Percentiles rank a stretch among this genome's conserved stretches.
Conservation (phyloP, 164 flowering plant genomes). For the Pachysandra terminalis region DNA sequence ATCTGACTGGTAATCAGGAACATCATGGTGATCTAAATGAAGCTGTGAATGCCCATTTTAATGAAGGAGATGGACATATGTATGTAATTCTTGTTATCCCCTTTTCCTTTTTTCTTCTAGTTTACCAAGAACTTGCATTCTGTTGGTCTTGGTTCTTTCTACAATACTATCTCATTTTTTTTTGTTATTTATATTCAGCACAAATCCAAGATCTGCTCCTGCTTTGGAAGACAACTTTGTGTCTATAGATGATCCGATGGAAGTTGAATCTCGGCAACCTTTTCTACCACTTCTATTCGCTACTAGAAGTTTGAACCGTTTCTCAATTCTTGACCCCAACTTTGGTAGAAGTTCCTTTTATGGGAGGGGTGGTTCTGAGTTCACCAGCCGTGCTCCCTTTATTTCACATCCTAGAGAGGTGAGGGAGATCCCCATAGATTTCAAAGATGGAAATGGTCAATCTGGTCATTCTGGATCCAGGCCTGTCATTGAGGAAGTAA, state of each 20-base stretch:
- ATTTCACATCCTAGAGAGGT: conserved; percentile 88
- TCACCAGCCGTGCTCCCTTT: conserved; percentile 35
- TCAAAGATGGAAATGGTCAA: conserved; percentile 52
- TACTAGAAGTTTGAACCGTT: conserved; percentile 41
- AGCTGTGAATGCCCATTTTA: conserved; percentile 84
- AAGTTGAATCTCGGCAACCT: conserved; percentile 25
- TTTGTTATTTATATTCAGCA: conserved; percentile 28
- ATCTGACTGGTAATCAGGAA: conserved; percentile 42
- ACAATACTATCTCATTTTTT: too few species aligned
- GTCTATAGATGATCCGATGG: conserved; percentile 74
- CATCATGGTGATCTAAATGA: conserved; percentile 82
- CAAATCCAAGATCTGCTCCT: conserved; percentile 30
- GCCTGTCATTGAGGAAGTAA: conserved; percentile 69
- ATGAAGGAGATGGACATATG: conserved; percentile 62
- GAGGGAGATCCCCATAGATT: conserved; percentile 82
- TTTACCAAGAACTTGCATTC: neutral
- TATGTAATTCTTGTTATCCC: conserved; percentile 13
- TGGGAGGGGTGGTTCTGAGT: conserved; percentile 24
- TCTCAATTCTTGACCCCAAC: conserved; percentile 54
- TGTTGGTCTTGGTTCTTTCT: neutral
- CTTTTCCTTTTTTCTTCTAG: neutral
- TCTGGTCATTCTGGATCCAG: conserved; percentile 43
- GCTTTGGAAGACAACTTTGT: conserved; percentile 57
- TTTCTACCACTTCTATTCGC: conserved; percentile 37
- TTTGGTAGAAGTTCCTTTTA: conserved; percentile 45